These are phyloP conservation scores for Hypoxylon fuscum DNA, from an alignment of 495 filamentous ascomycete genomes.

Conservation along the genomic window DNA sequence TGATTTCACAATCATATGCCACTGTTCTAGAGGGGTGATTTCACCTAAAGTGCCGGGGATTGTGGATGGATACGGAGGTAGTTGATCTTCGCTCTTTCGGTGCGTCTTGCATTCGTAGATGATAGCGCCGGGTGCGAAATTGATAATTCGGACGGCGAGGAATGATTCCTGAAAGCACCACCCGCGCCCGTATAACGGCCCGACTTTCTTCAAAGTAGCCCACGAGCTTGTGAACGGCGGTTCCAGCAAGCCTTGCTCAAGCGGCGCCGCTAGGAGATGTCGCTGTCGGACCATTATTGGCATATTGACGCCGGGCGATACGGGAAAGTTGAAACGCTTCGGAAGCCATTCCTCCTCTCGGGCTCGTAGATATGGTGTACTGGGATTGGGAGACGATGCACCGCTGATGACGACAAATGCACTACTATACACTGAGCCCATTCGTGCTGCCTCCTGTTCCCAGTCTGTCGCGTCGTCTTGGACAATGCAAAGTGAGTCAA, in stretches of 20 bases:
- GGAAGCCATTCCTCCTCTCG: slow-evolving; percentile 25
- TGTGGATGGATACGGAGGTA: slow-evolving; percentile 25
- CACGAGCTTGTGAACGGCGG: slow-evolving; percentile 24
- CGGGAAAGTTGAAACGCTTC: slow-evolving; percentile 14
- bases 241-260: slow-evolving; percentile 28
- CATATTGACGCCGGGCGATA: slow-evolving; percentile 12
- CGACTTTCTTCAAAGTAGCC: slow-evolving; percentile 27
- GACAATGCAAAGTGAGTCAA: slow-evolving; percentile 47
- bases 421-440: slow-evolving; percentile 41
- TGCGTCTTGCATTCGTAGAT: slow-evolving; percentile 28
- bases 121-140: slow-evolving; percentile 25
- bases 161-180: slow-evolving; percentile 33
- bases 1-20: slow-evolving; percentile 40
- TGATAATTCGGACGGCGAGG: slow-evolving; percentile 22
- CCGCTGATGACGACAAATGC: slow-evolving; percentile 36
- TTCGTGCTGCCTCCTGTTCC: slow-evolving; percentile 47
- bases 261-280: slow-evolving; percentile 26
- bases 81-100: slow-evolving; percentile 28
- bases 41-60: slow-evolving; percentile 18
- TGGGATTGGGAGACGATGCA: slow-evolving; percentile 24
- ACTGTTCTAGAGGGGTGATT: slow-evolving; percentile 21
- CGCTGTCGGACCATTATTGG: slow-evolving; percentile 24
- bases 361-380: slow-evolving; percentile 16
- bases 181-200: slow-evolving; percentile 20
- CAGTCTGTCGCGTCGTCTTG: slow-evolving; percentile 49